Conservation (phyloP, 192 early-diverging fungal species). For the Phlyctochytrium arcticum region DNA sequence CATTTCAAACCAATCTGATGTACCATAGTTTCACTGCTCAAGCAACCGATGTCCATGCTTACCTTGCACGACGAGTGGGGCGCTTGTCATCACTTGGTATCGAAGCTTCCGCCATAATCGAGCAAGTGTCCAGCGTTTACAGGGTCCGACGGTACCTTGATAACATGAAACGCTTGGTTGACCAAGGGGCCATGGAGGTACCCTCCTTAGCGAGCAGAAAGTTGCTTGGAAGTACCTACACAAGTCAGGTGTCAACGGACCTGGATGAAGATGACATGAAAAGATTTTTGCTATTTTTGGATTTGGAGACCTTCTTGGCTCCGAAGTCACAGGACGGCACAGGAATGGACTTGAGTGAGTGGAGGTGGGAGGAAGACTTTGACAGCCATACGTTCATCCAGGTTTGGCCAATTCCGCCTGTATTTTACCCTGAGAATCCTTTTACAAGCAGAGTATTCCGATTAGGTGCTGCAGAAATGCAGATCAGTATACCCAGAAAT, state of each 20-base stretch:
- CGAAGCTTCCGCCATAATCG: background rate
- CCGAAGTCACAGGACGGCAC: background rate
- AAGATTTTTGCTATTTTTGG: background rate
- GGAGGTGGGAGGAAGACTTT: background rate
- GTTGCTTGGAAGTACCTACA: background rate
- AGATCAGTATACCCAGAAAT: conserved; percentile 12
- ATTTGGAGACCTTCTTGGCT: background rate
- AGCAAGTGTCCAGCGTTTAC: background rate
- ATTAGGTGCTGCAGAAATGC: conserved; percentile 24
- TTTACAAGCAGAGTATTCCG: background rate
- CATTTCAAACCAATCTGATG: too few relatives aligned
- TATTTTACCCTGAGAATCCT: too few relatives aligned
- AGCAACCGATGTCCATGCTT: background rate
- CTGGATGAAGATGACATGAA: background rate
- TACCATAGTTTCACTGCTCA: background rate
- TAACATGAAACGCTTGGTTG: background rate
- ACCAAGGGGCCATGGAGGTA: background rate
- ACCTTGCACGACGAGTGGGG: background rate
- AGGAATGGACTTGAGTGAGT: background rate
- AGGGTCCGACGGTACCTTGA: background rate
- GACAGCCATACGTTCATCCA: background rate
- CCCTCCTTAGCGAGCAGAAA: background rate
- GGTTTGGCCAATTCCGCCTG: too few relatives aligned
- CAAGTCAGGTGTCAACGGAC: background rate
- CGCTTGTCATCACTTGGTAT: background rate